Evolutionary conservation across 306 rosid species (phyloP).

Genomic region (Psophocarpus tetragonolobus): DNA sequence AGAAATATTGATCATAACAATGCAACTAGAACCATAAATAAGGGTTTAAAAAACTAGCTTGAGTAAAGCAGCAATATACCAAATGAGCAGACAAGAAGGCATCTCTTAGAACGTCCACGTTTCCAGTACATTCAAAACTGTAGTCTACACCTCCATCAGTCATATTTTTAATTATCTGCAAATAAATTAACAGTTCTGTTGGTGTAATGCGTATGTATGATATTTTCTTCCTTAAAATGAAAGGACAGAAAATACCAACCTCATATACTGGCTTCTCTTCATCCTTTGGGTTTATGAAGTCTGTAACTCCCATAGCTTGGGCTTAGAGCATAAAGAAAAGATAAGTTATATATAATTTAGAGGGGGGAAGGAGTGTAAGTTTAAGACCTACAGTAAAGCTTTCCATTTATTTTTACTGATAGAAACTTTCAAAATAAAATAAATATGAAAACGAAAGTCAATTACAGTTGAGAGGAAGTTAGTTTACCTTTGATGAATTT

Average conservation of each 20-base stretch:
- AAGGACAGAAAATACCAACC: constrained; percentile 41
- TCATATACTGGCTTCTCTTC: constrained; percentile 58
- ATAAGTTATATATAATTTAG: not conserved
- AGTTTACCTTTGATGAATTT: constrained; percentile 63
- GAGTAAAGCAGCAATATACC: constrained; percentile 45
- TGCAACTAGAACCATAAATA: not conserved
- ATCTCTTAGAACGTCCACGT: constrained; percentile 54
- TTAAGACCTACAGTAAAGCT: not conserved
- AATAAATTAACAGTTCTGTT: constrained; percentile 9
- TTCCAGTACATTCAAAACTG: constrained; percentile 77
- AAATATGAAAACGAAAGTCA: not conserved
- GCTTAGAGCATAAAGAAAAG: constrained; percentile 39
- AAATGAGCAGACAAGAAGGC: constrained; percentile 63
- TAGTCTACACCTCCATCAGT: constrained; percentile 63
- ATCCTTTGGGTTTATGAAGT: constrained; percentile 66
- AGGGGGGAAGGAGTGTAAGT: not conserved
- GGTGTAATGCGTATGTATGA: not conserved
- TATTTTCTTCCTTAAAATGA: not conserved
- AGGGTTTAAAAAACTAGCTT: not conserved
- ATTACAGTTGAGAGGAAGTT: not conserved
- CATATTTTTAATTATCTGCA: constrained; percentile 60
- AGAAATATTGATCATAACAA: not conserved
- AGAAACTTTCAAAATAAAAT: not conserved
- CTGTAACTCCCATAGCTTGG: constrained; percentile 63
- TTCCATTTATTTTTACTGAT: not conserved